Evolutionary conservation across 1,139 yeast genomes (phyloP).

Genomic region (Kurtzmaniella quercitrusa): DNA sequence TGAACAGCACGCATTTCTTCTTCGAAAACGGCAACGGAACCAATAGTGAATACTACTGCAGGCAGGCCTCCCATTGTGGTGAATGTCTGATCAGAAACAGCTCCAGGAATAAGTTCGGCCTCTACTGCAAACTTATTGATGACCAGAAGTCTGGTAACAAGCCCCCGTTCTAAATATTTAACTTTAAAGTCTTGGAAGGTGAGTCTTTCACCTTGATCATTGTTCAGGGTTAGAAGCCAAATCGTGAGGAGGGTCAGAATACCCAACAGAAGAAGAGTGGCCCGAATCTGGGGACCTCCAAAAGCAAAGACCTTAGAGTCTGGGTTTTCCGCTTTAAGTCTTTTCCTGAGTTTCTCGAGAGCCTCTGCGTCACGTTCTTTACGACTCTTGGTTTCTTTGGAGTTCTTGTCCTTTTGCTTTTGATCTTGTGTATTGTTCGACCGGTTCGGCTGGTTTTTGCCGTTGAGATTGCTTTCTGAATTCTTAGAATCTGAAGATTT

Average conservation of each 20-base stretch:
- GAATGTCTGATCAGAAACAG: slow-evolving; percentile 39
- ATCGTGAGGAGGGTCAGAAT: slow-evolving; percentile 11
- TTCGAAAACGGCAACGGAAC: slow-evolving; percentile 71
- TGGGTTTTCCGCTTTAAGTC: slow-evolving; percentile 18
- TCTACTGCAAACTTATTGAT: slow-evolving; percentile 77
- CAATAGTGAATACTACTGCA: slow-evolving; percentile 62
- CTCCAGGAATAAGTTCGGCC: slow-evolving; percentile 63
- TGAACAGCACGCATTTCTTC: slow-evolving; percentile 61
- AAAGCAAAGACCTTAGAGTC: slow-evolving; percentile 27
- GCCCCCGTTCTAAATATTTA: slow-evolving; percentile 77
- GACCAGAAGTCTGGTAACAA: slow-evolving; percentile 72
- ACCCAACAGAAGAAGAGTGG: slow-evolving; percentile 11
- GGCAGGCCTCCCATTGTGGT: slow-evolving; percentile 35
- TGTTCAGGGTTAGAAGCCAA: slow-evolving; percentile 13
- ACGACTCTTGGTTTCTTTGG: slow-evolving; percentile 27
- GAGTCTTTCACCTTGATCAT: slow-evolving; percentile 38
- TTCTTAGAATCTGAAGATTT: slow-evolving; percentile 8
- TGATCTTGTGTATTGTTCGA: slow-evolving; percentile 11
- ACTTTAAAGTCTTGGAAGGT: slow-evolving; percentile 91
- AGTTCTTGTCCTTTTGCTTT: slow-evolving; percentile 14
- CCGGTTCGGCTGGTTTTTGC: slow-evolving; percentile 8
- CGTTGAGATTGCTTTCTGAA: neutral
- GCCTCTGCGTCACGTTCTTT: slow-evolving; percentile 15
- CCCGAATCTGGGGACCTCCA: slow-evolving; percentile 13
- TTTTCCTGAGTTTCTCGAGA: slow-evolving; percentile 19